Evolutionary conservation across 257 asterid genomes (phyloP), one percentile per base, ranked within the genome.

Genomic region (Eucommia ulmoides): DNA sequence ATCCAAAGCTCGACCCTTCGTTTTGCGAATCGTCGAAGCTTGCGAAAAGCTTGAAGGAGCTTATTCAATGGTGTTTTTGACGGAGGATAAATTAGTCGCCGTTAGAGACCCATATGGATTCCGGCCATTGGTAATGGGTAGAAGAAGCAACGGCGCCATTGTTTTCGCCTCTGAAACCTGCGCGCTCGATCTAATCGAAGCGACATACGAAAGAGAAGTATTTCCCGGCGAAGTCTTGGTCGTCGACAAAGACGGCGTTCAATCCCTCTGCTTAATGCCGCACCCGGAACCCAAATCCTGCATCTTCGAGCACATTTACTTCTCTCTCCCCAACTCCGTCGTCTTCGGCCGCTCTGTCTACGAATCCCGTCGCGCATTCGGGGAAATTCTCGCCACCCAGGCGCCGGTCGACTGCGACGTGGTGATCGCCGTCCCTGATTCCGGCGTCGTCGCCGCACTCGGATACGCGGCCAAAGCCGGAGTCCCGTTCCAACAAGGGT

Each of bases 401-500:
- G 66, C 85, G 1, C 95, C 94, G 0, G 93, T 88, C 7, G 97
- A 88, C 2, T 88, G 97, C 61, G 97, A 88, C 61, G 94, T 88
- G 6, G 94, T 88, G 35, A 88, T 88, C 17, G 93, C 97, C 0
- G 97, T 88, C 24, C 97, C 97, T 0, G 97, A 88, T 53, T 88
- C 97, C 0, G 97, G 97, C 16, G 94, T 88, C 0, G 97, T 88
- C 44, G 91, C 97, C 18, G 97, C 97, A 14, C 71, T 88, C 1
- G 97, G 97, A 2, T 88, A 79, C 51, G 95, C 97, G 7, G 86
- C 67, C n/a, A 77, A 88, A 61, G 84, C 86, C 0, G 97, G 97
- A 8, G 95, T 88, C 0, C 78, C 98, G 0, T 89, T 82, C 61
- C 96, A 89, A 22, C 96, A 85, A 45, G 98, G 96, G 9, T 45